These are phyloP conservation scores for Hymenoscyphus scutula DNA, from an alignment of 2,329 filamentous ascomycete genomes.

Conservation along the genomic window DNA sequence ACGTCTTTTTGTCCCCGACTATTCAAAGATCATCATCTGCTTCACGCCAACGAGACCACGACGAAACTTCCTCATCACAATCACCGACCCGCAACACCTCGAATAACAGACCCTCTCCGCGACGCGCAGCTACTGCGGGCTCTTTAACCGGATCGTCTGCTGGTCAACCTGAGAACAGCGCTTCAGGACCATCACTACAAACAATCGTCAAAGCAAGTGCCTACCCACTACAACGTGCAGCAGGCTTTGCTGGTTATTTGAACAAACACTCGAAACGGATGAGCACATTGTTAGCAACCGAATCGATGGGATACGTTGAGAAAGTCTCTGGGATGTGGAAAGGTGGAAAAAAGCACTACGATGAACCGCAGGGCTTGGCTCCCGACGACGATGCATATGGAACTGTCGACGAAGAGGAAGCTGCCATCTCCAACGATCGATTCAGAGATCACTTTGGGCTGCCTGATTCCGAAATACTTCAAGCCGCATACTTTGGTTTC, in stretches of 20 bases:
- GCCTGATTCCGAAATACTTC: conserved; percentile 76
- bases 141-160: conserved; percentile 25
- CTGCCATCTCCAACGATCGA: conserved; percentile 68
- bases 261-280: conserved; percentile 76
- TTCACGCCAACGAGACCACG: conserved; percentile 14
- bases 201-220: conserved; percentile 60
- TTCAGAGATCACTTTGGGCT: conserved; percentile 90
- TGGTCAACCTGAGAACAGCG: conserved; percentile 36
- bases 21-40: conserved; percentile 49
- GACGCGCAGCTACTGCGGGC: conserved; percentile 26
- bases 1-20: conserved; percentile 81
- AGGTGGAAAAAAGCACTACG: conserved; percentile 86
- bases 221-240: conserved; percentile 80
- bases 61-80: conserved; percentile 23
- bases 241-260: conserved; percentile 78
- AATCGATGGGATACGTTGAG: conserved; percentile 94
- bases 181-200: conserved; percentile 52
- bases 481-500: conserved; percentile 89
- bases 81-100: conserved; percentile 24
- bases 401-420: conserved; percentile 61
- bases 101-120: conserved; percentile 17
- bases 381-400: conserved; percentile 54
- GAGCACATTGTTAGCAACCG: conserved; percentile 77
- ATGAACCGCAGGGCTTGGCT: conserved; percentile 53
- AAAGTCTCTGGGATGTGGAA: conserved; percentile 98